Percentiles rank a stretch among this genome's conserved stretches.
phyloP scores from a whole-genome alignment of 108 stramenopile genomes.

The Skeletonema tropicum region DNA sequence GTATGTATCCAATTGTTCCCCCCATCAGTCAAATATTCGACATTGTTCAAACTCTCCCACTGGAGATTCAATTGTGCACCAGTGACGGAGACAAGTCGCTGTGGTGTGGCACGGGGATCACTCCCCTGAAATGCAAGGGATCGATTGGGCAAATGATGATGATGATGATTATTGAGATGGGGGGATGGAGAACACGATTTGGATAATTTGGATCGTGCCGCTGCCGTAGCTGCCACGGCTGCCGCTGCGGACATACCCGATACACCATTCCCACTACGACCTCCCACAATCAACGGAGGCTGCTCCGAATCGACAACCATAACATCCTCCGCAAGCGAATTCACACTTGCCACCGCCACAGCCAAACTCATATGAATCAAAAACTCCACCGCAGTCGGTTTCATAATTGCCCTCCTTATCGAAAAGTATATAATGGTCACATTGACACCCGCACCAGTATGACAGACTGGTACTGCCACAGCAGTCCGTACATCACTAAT shows the following conservation, averaged over 20 bases:
- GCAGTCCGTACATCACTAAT: slow-evolving; percentile 88
- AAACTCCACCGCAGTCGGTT: slow-evolving; percentile 83
- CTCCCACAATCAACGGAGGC: not conserved
- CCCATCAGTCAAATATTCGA: slow-evolving; percentile 92
- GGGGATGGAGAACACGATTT: not conserved
- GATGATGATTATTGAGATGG: not conserved
- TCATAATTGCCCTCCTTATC: slow-evolving; percentile 80
- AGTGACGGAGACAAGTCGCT: slow-evolving; percentile 64
- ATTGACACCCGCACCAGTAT: slow-evolving; percentile 80
- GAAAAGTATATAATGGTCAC: slow-evolving; percentile 90
- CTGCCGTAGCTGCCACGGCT: not conserved
- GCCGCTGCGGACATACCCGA: not conserved
- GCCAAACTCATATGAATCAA: slow-evolving; percentile 83
- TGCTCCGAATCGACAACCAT: slow-evolving; percentile 50
- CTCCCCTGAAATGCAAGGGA: slow-evolving; percentile 6
- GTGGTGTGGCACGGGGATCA: slow-evolving; percentile 38
- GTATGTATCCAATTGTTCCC: slow-evolving; percentile 94
- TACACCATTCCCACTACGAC: not conserved
- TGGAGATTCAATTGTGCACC: slow-evolving; percentile 81
- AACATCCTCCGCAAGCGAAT: slow-evolving; percentile 69
- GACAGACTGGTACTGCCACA: slow-evolving; percentile 89
- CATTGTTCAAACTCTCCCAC: slow-evolving; percentile 81
- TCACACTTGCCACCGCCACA: slow-evolving; percentile 78
- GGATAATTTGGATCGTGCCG: not conserved
- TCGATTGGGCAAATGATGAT: slow-evolving; percentile 36